These are phyloP conservation scores for Dendrothele bispora DNA, from an alignment of 768 basidiomycete species.

Conservation along the genomic window DNA sequence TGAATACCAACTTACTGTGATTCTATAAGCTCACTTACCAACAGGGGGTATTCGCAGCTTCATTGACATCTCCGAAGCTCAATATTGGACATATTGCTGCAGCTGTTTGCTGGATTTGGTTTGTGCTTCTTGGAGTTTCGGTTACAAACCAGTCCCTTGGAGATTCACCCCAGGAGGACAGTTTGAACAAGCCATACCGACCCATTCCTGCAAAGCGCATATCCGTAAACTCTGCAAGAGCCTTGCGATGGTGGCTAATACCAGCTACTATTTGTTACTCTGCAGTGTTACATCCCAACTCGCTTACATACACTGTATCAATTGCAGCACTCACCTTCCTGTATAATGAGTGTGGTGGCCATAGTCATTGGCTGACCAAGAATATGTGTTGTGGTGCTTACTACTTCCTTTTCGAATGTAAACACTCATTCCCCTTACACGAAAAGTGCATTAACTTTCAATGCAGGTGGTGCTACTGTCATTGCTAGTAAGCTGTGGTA, in stretches of 20 bases:
- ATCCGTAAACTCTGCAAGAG: constrained; percentile 12
- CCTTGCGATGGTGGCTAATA: constrained; percentile 31
- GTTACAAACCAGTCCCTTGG: constrained; percentile 33
- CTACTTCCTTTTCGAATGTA: constrained; percentile 17
- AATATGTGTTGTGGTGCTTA: constrained; percentile 13
- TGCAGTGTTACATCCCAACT: constrained; percentile 5
- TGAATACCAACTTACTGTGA: background rate
- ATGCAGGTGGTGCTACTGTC: constrained; percentile 14
- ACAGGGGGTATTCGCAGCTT: background rate
- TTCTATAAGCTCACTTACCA: no score
- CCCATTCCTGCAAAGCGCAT: constrained; percentile 35
- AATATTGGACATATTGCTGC: constrained; percentile 10
- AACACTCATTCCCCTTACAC: no score
- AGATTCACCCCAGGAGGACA: constrained; percentile 31
- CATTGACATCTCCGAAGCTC: background rate
- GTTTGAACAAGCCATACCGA: constrained; percentile 31
- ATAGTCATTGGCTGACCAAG: constrained; percentile 9
- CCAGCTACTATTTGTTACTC: constrained; percentile 18
- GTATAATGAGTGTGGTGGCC: constrained; percentile 14
- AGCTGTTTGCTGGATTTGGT: constrained; percentile 36
- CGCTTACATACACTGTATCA: constrained; percentile 11
- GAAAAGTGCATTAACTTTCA: no score
- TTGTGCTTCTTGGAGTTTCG: constrained; percentile 36
- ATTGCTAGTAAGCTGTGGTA: constrained; percentile 15
- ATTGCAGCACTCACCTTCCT: constrained; percentile 12